phyloP scores from a whole-genome alignment of 306 rosid genomes.

The Cicer arietinum region DNA sequence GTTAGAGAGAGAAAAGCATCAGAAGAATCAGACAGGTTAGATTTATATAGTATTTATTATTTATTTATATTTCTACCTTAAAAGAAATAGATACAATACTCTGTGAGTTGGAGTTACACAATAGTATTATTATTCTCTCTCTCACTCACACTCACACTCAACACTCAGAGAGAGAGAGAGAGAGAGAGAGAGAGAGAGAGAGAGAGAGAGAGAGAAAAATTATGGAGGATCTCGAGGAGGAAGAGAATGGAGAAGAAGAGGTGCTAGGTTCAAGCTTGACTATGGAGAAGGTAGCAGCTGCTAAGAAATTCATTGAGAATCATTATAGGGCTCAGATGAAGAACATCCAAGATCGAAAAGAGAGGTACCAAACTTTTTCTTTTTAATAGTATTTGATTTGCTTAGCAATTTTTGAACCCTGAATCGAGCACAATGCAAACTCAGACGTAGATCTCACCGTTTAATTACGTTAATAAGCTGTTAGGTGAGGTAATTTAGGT shows the following conservation, averaged over 20 bases:
- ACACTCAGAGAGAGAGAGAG: conserved; percentile 13
- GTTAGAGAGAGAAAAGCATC: conserved; percentile 43
- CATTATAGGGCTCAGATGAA: conserved; percentile 98
- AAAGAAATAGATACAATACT: conserved; percentile 33
- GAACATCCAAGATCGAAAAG: conserved; percentile 92
- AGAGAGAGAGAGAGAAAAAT: conserved; percentile 34
- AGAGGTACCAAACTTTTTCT: conserved; percentile 62
- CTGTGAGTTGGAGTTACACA: conserved; percentile 45
- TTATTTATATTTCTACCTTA: too few relatives aligned
- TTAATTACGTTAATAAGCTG: conserved; percentile 40
- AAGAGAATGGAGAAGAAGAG: conserved; percentile 65
- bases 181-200: conserved; percentile 29
- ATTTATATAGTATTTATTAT: conserved; percentile 2
- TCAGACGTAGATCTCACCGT: conserved; percentile 51
- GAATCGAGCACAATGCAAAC: conserved; percentile 46
- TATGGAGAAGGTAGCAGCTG: conserved; percentile 99
- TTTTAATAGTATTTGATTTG: conserved; percentile 32
- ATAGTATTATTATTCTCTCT: conserved; percentile 36
- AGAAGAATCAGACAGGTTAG: conserved; percentile 46
- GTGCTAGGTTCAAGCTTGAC: conserved; percentile 87
- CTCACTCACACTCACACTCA: conserved; percentile 43
- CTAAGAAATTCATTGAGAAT: conserved; percentile 94
- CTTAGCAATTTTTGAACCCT: conserved; percentile 39
- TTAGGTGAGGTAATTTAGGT: conserved; percentile 37
- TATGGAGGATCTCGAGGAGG: conserved; percentile 83